Evolutionary conservation across 345 rosid species (phyloP), one percentile per base, ranked within the genome.

Genomic region (Eutrema heterophyllum): DNA sequence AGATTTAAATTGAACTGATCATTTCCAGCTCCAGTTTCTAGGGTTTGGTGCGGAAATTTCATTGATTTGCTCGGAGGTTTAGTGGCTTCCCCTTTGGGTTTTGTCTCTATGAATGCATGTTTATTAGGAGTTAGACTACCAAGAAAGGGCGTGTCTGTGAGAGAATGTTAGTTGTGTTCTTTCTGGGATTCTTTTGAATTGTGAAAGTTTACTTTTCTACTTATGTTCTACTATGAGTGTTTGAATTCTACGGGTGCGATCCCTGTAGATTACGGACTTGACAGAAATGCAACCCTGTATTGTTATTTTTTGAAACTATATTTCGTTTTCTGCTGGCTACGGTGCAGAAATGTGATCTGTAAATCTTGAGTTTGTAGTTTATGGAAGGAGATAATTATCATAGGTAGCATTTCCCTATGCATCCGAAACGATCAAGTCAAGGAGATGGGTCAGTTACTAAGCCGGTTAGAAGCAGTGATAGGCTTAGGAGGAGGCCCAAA

Each of bases 401-500:
- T 57, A 69, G 71, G 67, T 86, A 88, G 92, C 75, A 55, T 68
- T 76, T 81, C 65, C 75, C 78, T 70, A 96, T 96, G 99, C 85
- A 92, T 90, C 53, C 98, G 4, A 89, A 87, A 79, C 86, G 87
- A 80, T 81, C 97, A 50, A 81, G 85, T 79, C 89, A 86, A 83
- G 98, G 92, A 81, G 96, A 90, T 84, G 97, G 89, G 75, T 81
- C 97, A 73, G 89, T 71, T 73, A 43, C 89, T 21, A 72, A 90
- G 89, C 96, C 99, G 51, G 88, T 96, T 39, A 96, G 99, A 46
- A 85, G 90, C 14, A 96, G 99, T 51, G 91, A 85, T 77, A 92
- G 99, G 87, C 92, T 89, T 74, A 86, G 89, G 87, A 86, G 96
- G 73, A 86, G 96, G 81, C 98, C 99, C 15, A 90, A 85, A 78